These are phyloP conservation scores for Lactarius evosmus DNA, from an alignment of 768 basidiomycete genomes.

Conservation along the genomic window DNA sequence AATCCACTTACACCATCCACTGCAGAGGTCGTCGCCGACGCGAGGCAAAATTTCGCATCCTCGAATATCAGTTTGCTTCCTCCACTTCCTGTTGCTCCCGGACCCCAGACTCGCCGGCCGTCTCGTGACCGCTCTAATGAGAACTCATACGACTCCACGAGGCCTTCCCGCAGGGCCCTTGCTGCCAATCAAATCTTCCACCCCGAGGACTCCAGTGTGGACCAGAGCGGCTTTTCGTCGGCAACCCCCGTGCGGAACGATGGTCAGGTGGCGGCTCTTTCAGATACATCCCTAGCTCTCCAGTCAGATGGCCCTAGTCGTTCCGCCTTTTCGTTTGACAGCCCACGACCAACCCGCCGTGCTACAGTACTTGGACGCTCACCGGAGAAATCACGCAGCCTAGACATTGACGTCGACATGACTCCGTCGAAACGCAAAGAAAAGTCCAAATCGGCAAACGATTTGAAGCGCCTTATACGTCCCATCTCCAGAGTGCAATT, in stretches of 20 bases:
- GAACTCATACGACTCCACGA: constrained; percentile 45
- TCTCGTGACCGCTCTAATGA: constrained; percentile 47
- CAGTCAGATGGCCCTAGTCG: constrained; percentile 31
- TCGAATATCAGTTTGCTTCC: constrained; percentile 48
- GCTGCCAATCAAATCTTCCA: constrained; percentile 71
- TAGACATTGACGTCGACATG: constrained; percentile 38
- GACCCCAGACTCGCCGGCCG: constrained; percentile 31
- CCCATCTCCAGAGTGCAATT: constrained; percentile 62
- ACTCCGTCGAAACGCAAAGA: constrained; percentile 64
- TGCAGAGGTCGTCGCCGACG: constrained; percentile 78
- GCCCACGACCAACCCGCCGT: constrained; percentile 41
- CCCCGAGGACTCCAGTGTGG: constrained; percentile 37
- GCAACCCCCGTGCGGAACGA: constrained; percentile 5
- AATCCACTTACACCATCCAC: not conserved
- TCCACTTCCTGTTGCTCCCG: constrained; percentile 55
- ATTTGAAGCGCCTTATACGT: constrained; percentile 63
- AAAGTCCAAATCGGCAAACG: constrained; percentile 64
- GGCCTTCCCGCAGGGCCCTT: constrained; percentile 59
- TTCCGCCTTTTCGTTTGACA: constrained; percentile 29
- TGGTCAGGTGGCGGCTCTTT: constrained; percentile 3
- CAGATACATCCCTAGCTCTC: constrained; percentile 30
- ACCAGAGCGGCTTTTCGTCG: constrained; percentile 34
- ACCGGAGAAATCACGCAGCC: constrained; percentile 39
- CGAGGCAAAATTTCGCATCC: constrained; percentile 67
- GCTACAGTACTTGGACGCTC: constrained; percentile 69